A percentile compares a stretch with the other conserved stretches of the same genome.
Conservation (phyloP, 1,139 yeast genomes). For the Kodamaea suecica region DNA sequence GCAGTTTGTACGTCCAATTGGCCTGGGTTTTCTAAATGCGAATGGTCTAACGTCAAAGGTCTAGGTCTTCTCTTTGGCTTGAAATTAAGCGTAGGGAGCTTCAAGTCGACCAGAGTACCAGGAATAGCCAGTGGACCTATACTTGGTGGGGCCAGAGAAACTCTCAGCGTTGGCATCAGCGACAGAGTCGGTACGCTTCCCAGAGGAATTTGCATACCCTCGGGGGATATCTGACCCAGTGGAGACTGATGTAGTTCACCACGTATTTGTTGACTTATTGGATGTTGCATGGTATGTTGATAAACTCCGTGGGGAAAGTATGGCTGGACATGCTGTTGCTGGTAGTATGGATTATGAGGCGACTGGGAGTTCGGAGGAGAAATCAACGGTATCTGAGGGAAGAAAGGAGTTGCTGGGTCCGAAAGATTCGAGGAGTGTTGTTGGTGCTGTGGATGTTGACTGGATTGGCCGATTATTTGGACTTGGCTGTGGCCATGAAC, state of each 20-base stretch:
- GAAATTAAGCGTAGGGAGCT: conserved; percentile 28
- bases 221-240: conserved; percentile 2
- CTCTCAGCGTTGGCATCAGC: conserved; percentile 5
- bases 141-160: conserved; percentile 2
- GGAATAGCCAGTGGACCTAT: conserved; percentile 2
- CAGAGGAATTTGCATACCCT: not conserved
- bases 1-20: conserved; percentile 16
- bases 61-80: conserved; percentile 44
- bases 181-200: no score
- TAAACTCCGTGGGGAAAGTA: conserved; percentile 1
- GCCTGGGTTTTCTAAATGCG: conserved; percentile 12
- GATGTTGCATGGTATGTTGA: conserved; percentile 8
- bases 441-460: conserved; percentile 2
- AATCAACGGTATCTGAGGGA: conserved; percentile 14
- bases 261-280: conserved; percentile 11
- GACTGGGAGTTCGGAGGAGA: conserved; percentile 23
- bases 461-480: conserved; percentile 5
- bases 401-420: conserved; percentile 13
- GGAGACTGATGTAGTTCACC: no score
- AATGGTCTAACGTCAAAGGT: conserved; percentile 40
- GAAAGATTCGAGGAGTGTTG: no score
- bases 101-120: conserved; percentile 17
- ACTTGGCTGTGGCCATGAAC: no score
- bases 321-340: no score
- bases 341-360: conserved; percentile 14